Conservation (phyloP, 257 asterid species). For the Catharanthus roseus region DNA sequence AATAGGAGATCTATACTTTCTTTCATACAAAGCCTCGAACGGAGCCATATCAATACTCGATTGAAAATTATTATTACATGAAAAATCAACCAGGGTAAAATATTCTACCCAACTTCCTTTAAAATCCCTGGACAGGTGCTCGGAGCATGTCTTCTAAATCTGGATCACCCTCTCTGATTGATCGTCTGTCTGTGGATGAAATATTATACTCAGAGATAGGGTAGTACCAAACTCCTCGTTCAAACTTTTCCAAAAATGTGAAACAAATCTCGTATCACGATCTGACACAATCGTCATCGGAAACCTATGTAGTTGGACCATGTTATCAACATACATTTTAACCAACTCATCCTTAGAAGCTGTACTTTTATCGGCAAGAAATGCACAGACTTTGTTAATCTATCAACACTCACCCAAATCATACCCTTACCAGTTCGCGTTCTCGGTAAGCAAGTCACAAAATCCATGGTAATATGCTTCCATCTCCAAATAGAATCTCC, state of each 20-base stretch:
- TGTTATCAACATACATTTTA: no score
- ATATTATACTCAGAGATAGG: no score
- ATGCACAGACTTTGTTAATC: neutral
- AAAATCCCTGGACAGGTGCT: neutral
- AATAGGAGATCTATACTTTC: no score
- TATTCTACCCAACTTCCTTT: neutral
- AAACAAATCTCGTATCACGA: no score
- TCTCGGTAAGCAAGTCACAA: neutral
- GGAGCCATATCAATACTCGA: neutral
- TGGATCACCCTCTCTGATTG: neutral
- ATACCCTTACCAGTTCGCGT: neutral
- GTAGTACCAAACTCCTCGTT: no score
- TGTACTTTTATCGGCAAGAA: neutral
- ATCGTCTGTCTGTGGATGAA: no score
- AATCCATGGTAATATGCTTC: neutral
- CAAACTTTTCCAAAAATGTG: no score
- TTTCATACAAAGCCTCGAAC: no score
- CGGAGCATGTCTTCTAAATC: neutral
- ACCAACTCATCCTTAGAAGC: neutral
- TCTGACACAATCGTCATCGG: no score
- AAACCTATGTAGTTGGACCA: neutral
- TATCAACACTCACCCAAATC: neutral
- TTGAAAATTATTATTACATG: neutral
- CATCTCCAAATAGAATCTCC: no score
- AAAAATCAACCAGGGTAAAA: neutral